Evolutionary conservation across 805 yeast genomes (phyloP).

Genomic region (Saccharomyces jurei): DNA sequence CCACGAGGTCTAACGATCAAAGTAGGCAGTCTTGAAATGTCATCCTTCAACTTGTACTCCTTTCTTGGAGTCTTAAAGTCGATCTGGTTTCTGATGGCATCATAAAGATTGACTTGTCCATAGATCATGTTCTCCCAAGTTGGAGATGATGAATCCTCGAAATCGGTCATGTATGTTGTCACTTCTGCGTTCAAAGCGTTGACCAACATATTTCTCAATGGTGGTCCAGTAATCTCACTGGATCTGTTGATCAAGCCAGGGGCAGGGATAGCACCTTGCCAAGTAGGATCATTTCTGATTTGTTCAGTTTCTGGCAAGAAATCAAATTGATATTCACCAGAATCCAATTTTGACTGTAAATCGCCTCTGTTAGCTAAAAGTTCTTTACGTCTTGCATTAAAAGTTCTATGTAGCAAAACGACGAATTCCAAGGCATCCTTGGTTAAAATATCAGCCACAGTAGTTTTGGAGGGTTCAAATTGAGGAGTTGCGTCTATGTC

Average conservation of each 20-base stretch:
- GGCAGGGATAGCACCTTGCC: conserved; percentile 70
- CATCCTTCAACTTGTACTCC: conserved; percentile 46
- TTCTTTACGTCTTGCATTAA: conserved; percentile 52
- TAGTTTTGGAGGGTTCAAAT: conserved; percentile 30
- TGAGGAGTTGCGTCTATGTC: conserved; percentile 23
- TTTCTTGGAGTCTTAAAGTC: conserved; percentile 38
- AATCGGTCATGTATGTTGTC: conserved; percentile 79
- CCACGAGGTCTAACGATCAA: conserved; percentile 83
- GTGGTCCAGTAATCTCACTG: conserved; percentile 80
- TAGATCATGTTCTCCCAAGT: conserved; percentile 74
- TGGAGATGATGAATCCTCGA: conserved; percentile 79
- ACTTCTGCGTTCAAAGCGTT: conserved; percentile 74
- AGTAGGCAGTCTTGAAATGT: conserved; percentile 44
- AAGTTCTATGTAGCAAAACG: conserved; percentile 65
- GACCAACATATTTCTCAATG: conserved; percentile 75
- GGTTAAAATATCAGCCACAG: conserved; percentile 33
- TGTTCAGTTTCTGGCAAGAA: conserved; percentile 61
- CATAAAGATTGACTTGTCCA: conserved; percentile 74
- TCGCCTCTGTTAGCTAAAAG: conserved; percentile 53
- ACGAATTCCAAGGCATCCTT: conserved; percentile 52
- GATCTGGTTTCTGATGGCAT: conserved; percentile 64
- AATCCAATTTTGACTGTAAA: conserved; percentile 53
- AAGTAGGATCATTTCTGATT: conserved; percentile 63
- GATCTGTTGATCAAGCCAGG: conserved; percentile 69
- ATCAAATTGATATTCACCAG: conserved; percentile 47